phyloP scores from a whole-genome alignment of 768 basidiomycete species.

The Boletus sensibilis region DNA sequence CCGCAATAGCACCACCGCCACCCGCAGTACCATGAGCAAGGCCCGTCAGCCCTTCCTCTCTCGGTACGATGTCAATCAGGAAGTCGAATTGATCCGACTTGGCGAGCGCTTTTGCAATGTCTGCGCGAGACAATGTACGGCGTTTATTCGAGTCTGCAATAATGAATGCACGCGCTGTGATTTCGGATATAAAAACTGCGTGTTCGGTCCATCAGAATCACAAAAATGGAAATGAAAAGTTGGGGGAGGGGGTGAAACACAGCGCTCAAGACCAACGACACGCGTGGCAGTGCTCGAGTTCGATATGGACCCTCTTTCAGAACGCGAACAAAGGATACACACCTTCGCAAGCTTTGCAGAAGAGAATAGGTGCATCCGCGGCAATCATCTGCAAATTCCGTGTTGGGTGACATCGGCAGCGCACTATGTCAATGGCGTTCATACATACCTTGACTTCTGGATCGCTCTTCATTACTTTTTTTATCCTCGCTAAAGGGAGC shows the following conservation, averaged over 20 bases:
- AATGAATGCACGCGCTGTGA: conserved; percentile 93
- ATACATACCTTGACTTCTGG: conserved; percentile 87
- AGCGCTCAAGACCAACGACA: background rate
- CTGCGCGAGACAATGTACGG: conserved; percentile 89
- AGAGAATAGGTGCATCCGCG: conserved; percentile 93
- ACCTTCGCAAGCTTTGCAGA: conserved; percentile 99
- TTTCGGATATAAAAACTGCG: conserved; percentile 94
- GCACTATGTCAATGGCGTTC: background rate
- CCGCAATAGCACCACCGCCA: background rate
- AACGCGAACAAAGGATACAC: conserved; percentile 35
- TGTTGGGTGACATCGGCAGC: conserved; percentile 1
- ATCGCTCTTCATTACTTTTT: conserved; percentile 99
- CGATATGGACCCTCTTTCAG: background rate
- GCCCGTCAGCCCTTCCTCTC: conserved; percentile 57
- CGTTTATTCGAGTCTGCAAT: conserved; percentile 95
- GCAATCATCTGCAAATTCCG: conserved; percentile 81
- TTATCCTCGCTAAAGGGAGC: conserved; percentile 91
- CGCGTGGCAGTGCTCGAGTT: conserved; percentile 3
- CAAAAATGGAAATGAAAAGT: too few species aligned
- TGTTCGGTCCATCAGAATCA: background rate
- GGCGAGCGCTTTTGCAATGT: conserved; percentile 89
- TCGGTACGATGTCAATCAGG: conserved; percentile 91
- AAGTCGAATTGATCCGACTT: conserved; percentile 98
- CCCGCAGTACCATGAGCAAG: conserved; percentile 13
- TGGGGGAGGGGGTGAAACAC: too few species aligned